phyloP scores from a whole-genome alignment of 2,329 filamentous ascomycete genomes.

The Curvularia lunata region DNA sequence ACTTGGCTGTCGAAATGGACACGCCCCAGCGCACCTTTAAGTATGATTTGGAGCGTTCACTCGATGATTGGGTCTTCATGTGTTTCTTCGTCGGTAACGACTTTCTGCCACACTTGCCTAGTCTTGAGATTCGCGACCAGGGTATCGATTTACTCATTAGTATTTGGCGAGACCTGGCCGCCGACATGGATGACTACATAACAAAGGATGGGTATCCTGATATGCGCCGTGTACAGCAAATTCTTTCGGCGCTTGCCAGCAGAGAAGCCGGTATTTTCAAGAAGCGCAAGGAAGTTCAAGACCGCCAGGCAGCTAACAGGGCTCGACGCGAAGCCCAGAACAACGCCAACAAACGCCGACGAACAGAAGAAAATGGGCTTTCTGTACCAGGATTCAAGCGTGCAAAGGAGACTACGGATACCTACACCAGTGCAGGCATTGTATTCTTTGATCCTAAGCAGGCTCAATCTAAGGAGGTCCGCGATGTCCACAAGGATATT shows the following conservation, averaged over 20 bases:
- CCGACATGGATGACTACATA: slow-evolving; percentile 91
- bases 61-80: slow-evolving; percentile 99
- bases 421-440: slow-evolving; percentile 44
- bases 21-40: slow-evolving; percentile 82
- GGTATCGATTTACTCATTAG: slow-evolving; percentile 94
- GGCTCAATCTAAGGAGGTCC: slow-evolving; percentile 46
- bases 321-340: slow-evolving; percentile 58
- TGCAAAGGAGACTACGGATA: slow-evolving; percentile 45
- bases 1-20: slow-evolving; percentile 86
- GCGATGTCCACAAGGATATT: slow-evolving; percentile 81
- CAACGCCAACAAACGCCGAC: slow-evolving; percentile 35
- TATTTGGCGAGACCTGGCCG: slow-evolving; percentile 95
- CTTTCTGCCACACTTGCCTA: slow-evolving; percentile 96
- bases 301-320: slow-evolving; percentile 78
- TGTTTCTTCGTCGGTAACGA: slow-evolving; percentile 99
- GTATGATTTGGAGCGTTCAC: slow-evolving; percentile 90
- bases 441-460: slow-evolving; percentile 48
- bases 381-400: slow-evolving; percentile 40
- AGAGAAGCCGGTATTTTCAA: slow-evolving; percentile 95
- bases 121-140: slow-evolving; percentile 94
- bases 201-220: slow-evolving; percentile 95
- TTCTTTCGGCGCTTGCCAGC: slow-evolving; percentile 84
- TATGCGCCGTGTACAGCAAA: slow-evolving; percentile 82
- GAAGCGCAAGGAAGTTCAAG: slow-evolving; percentile 83
- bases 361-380: slow-evolving; percentile 40